Base-by-base conservation (phyloP, 2,329 filamentous ascomycete species). In the Mycosphaerella sp. region DNA sequence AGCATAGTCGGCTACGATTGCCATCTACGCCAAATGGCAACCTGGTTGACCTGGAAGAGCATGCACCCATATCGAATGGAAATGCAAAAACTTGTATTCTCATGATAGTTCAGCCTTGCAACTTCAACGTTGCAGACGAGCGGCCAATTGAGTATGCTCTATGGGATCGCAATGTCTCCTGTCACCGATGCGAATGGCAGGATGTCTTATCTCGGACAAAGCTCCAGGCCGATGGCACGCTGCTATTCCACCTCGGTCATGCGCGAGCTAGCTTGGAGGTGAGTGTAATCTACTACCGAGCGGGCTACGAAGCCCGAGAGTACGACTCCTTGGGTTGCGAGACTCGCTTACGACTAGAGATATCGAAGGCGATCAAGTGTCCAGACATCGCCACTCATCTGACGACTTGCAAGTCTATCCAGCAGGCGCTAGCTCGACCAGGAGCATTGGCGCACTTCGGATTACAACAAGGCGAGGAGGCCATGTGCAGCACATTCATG, bases 91-190 rank as follows among this genome's bases (percentile, higher is more conserved):
- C 29, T 5, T 73, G 67, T 6, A 65, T 77, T 9, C 65, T 77
- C 1, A 72, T 75, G 62, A 61, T 74, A 21, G 74, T 76, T 2
- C 74, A 76, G 58, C 70, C 71, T 1, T 45, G 66, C 29, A 76
- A 76, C 58, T 72, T 75, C 64, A 76, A 76, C 53, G 68, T 74
- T 26, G 70, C 70, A 12, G 74, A 76, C 51, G 73, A 76, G 54
- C 64, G 73, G 53, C 73, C 74, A 1, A 67, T 76, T n/a, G 74
- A 76, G 51, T 75, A 75, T 59, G 68, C 63, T 4, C 59, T 76
- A 0, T 72, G 69, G 64, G 60, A 71, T 34, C 60, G 55, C 39
- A 59, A 68, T 6, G 63, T 75, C 7, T 64, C 69, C 2, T 64
- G 66, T 21, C 74, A 70, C 53, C 67, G 74, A 23, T 66, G 70